Conservation (phyloP, 768 basidiomycete genomes). For the Lyophyllum decastes region DNA sequence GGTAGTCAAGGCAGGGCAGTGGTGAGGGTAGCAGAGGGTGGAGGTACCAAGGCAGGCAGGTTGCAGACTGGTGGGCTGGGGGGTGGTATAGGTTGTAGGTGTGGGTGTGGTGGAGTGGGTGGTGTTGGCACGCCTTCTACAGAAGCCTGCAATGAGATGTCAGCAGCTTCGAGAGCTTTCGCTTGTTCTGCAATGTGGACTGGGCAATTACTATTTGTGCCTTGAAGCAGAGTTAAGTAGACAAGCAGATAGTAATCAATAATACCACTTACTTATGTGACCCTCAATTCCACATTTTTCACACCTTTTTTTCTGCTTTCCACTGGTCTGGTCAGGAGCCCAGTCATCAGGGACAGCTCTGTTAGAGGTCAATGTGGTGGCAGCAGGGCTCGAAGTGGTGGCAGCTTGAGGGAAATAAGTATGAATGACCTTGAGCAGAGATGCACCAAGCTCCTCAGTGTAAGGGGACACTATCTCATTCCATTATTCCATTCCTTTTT, state of each 20-base stretch:
- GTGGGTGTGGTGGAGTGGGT: neutral
- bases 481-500: no score
- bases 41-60: no score
- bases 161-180: no score
- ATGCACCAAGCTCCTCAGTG: neutral
- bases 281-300: neutral
- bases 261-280: neutral
- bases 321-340: neutral
- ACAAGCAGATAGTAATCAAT: neutral
- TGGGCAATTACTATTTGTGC: neutral
- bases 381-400: neutral
- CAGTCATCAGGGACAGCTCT: no score
- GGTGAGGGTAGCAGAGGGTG: no score
- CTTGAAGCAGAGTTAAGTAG: neutral
- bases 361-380: neutral
- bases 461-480: no score
- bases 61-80: no score
- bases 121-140: neutral
- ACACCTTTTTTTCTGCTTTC: neutral
- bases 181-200: neutral
- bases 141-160: no score
- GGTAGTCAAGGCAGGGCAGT: no score
- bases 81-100: no score
- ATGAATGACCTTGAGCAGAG: neutral
- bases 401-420: neutral